phyloP scores from a whole-genome alignment of 2,329 filamentous ascomycete genomes.

The Alternaria viburni region DNA sequence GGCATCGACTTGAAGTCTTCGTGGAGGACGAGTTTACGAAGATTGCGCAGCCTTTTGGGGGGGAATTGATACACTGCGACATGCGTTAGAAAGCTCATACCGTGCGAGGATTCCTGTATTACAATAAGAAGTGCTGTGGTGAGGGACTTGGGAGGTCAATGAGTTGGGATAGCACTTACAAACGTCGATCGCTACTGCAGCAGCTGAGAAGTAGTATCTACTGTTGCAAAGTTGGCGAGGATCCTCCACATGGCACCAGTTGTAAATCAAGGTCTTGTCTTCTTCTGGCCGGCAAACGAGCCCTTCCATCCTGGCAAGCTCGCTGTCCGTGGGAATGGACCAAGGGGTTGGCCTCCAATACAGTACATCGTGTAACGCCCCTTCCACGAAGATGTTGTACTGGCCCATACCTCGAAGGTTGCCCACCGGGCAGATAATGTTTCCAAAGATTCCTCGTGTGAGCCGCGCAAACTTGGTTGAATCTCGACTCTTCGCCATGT shows the following conservation, averaged over 20 bases:
- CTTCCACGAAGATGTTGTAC: background rate
- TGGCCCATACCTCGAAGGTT: too few species aligned
- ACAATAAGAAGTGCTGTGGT: too few species aligned
- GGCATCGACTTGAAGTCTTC: background rate
- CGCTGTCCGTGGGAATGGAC: background rate
- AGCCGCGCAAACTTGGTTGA: too few species aligned
- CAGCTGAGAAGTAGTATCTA: background rate
- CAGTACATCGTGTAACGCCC: background rate
- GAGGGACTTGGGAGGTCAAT: too few species aligned
- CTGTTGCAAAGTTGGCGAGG: background rate
- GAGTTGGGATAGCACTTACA: background rate
- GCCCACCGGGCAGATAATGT: background rate
- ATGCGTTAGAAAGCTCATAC: too few species aligned
- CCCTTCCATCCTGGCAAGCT: background rate
- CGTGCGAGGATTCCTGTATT: too few species aligned
- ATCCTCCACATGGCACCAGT: background rate
- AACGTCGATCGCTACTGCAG: background rate
- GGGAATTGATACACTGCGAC: too few species aligned
- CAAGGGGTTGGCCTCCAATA: background rate
- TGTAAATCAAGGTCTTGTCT: background rate
- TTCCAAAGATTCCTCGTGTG: background rate
- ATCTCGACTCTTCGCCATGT: too few species aligned
- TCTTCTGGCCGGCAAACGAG: background rate
- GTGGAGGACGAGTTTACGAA: background rate
- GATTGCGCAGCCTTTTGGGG: background rate